Base-by-base conservation (phyloP, 352 stramenopile species). In the Phytopythium mirpurense region DNA sequence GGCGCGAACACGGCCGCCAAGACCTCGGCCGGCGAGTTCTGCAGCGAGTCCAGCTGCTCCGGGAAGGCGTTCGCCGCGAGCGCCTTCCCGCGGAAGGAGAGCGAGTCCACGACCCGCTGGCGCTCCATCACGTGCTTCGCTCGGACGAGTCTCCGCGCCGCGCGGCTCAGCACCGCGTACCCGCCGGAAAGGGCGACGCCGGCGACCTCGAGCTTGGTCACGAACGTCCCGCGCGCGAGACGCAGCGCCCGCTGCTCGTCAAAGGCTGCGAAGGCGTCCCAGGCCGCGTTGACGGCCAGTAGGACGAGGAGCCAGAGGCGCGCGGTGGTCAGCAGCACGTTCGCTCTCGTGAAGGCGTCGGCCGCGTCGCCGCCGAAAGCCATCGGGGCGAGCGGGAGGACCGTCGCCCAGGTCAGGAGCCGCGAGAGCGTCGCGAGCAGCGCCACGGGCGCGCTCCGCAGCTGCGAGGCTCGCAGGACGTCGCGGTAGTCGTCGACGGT, bases 361-460 rank as follows among this genome's bases (percentile, higher is more conserved):
- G 10, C 63, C 44, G 44, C 66, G 51, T 11, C 57, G 54, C 36
- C 46, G 24, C 72, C 64, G n/a, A 58, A 44, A 47, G 64, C 68
- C 27, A 74, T 52, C 4, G 63, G 55, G n/a, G 54, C 51, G 10
- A 59, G 62, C 10, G 73, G 76, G 18, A 81, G 32, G n/a, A 87
- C 42, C n/a, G 80, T 40, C 19, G 63, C 65, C 73, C 76, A 87
- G 5, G 73, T 71, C 6, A 87, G 27, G 16, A 81, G n/a, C 23
- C 68, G 60, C 7, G 73, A 69, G 18, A 75, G 19, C 18, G 67
- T 8, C n/a, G 66, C 74, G 14, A 87, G 55, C 11, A 63, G 18
- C 14, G 59, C 53, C 31, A 82, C 54, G 1, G 61, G 61, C 10
- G 62, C 60, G 35, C 73, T 84, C 16, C 71, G 64, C 14, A 72